Percentiles rank a stretch among this genome's conserved stretches.
phyloP scores from a whole-genome alignment of 345 rosid species.

The Firmiana major region DNA sequence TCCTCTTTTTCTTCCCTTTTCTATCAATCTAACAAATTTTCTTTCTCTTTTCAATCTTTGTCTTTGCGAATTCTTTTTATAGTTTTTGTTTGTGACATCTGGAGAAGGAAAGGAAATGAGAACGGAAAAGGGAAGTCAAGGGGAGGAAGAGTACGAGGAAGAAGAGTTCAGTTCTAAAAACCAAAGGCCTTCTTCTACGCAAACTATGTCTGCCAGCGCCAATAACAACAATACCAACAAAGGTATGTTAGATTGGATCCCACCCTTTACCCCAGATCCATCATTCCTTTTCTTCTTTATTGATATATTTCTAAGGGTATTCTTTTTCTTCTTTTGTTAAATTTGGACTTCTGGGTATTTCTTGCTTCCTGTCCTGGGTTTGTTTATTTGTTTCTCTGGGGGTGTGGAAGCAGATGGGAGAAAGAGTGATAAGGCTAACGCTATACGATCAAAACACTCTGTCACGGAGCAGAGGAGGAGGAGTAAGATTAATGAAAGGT shows the following conservation, averaged over 20 bases:
- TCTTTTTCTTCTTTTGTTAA: background rate
- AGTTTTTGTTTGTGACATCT: background rate
- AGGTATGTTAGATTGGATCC: constrained; percentile 47
- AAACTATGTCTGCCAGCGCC: constrained; percentile 17
- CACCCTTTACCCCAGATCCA: background rate
- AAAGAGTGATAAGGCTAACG: constrained; percentile 66
- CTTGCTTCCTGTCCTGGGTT: background rate
- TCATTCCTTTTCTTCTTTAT: background rate
- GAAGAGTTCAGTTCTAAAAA: constrained; percentile 64
- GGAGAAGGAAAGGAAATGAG: constrained; percentile 43
- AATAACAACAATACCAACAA: constrained; percentile 24
- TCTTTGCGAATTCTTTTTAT: background rate
- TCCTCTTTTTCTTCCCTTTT: background rate
- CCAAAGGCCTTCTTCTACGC: constrained; percentile 50
- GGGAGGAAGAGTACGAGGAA: constrained; percentile 83
- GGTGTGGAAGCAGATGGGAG: constrained; percentile 57
- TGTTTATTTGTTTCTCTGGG: constrained; percentile 1
- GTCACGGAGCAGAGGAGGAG: constrained; percentile 91
- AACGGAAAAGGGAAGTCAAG: constrained; percentile 61
- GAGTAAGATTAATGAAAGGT: constrained; percentile 97
- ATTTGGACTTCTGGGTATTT: constrained; percentile 16
- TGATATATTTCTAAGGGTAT: background rate
- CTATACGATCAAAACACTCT: constrained; percentile 90
- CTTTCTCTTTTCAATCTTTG: background rate
- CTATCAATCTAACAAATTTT: background rate